Conservation (phyloP, 495 filamentous ascomycete genomes). For the Clohesyomyces aquaticus region DNA sequence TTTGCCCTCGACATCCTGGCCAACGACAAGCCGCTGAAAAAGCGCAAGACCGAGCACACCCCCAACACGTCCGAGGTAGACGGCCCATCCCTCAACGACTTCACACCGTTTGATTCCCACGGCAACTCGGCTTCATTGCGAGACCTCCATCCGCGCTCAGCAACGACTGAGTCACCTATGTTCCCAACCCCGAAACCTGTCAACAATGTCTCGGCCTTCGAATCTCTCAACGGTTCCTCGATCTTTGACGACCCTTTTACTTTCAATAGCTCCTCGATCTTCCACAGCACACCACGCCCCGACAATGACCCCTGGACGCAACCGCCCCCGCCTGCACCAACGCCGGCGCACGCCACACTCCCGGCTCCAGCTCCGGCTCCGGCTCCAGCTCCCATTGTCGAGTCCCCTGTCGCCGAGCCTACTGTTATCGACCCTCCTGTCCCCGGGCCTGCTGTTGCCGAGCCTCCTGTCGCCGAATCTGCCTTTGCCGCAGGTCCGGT, state of each 20-base stretch:
- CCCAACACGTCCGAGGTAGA: not conserved
- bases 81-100: not conserved
- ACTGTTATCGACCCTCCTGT: too few relatives aligned
- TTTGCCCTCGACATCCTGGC: not conserved
- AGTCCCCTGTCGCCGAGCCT: not conserved
- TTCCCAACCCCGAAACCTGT: not conserved
- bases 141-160: constrained; percentile 21
- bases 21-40: constrained; percentile 3
- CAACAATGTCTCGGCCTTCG: not conserved
- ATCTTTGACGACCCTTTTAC: not conserved
- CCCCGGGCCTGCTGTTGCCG: too few relatives aligned
- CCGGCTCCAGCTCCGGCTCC: constrained; percentile 1
- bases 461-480: too few relatives aligned
- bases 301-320: constrained; percentile 18
- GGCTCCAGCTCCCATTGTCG: not conserved
- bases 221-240: constrained; percentile 12
- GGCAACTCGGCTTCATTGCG: constrained; percentile 7
- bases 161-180: constrained; percentile 20
- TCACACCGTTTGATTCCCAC: constrained; percentile 6
- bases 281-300: not conserved
- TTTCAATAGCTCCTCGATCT: constrained; percentile 11
- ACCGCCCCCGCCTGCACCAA: constrained; percentile 6
- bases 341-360: constrained; percentile 23
- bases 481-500: too few relatives aligned
- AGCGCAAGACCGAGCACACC: constrained; percentile 1